Evolutionary conservation across 495 filamentous ascomycete genomes (phyloP).

Genomic region (Annulohypoxylon bovei): DNA sequence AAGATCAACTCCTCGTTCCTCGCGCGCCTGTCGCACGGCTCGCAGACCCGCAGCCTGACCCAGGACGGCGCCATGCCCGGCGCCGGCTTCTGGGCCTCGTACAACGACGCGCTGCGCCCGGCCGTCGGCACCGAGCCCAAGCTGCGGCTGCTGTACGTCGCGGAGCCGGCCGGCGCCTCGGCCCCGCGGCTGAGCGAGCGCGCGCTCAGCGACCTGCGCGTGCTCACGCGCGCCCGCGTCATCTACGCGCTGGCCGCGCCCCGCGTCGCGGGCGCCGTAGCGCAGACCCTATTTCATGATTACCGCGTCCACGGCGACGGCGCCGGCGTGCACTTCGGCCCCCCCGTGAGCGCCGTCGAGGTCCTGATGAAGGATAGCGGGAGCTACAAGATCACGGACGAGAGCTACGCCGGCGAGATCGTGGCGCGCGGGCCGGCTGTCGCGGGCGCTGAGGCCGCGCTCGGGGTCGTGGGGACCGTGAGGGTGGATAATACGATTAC

Average conservation of each 20-base stretch:
- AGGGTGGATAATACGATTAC: slow-evolving; percentile 65
- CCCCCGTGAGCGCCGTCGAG: slow-evolving; percentile 82
- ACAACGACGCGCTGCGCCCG: slow-evolving; percentile 68
- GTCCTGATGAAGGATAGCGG: slow-evolving; percentile 71
- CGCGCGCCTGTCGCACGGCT: slow-evolving; percentile 65
- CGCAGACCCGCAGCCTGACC: slow-evolving; percentile 73
- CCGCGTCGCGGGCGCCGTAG: slow-evolving; percentile 82
- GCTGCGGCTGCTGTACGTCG: slow-evolving; percentile 77
- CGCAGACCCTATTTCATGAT: slow-evolving; percentile 87
- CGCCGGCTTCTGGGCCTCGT: slow-evolving; percentile 67
- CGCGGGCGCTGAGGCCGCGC: slow-evolving; percentile 65
- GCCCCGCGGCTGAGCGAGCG: slow-evolving; percentile 67
- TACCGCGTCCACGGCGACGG: slow-evolving; percentile 71
- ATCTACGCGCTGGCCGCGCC: slow-evolving; percentile 87
- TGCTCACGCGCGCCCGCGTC: slow-evolving; percentile 81
- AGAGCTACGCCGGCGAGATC: slow-evolving; percentile 70
- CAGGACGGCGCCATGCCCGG: slow-evolving; percentile 76
- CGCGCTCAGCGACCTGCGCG: slow-evolving; percentile 78
- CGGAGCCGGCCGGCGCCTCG: slow-evolving; percentile 64
- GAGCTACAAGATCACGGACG: slow-evolving; percentile 67
- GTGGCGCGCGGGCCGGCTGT: slow-evolving; percentile 74
- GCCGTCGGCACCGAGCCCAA: slow-evolving; percentile 70
- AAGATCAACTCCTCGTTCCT: slow-evolving; percentile 60
- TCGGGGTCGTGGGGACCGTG: slow-evolving; percentile 67
- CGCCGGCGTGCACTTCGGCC: slow-evolving; percentile 78